Conservation (phyloP, 768 basidiomycete species). For the Amanita thiersii region DNA sequence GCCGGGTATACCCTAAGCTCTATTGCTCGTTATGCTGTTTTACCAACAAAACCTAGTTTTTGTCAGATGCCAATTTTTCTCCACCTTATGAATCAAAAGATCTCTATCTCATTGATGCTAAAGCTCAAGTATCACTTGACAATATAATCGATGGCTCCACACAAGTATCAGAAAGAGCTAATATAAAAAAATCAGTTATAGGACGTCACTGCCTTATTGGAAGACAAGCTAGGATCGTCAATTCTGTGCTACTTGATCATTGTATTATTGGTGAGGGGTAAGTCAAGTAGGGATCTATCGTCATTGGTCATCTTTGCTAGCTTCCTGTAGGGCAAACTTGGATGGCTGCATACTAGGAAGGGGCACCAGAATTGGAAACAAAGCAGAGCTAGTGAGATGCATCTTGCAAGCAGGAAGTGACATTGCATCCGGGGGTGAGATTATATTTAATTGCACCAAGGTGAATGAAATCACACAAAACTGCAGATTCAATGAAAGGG, state of each 20-base stretch:
- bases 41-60: conserved; percentile 33
- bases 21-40: background rate
- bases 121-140: conserved; percentile 78
- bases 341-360: conserved; percentile 72
- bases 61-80: conserved; percentile 41
- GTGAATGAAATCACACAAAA: conserved; percentile 1
- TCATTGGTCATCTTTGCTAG: conserved; percentile 4
- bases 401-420: conserved; percentile 78
- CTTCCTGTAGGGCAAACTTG: conserved; percentile 51
- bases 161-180: conserved; percentile 70
- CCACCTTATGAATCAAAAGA: conserved; percentile 55
- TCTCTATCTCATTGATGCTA: conserved; percentile 65
- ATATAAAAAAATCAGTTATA: conserved; percentile 72
- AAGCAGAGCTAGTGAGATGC: conserved; percentile 59
- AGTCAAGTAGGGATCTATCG: conserved; percentile 14
- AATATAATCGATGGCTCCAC: conserved; percentile 79
- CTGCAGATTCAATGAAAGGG: conserved; percentile 41
- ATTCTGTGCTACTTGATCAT: conserved; percentile 83
- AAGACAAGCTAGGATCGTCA: conserved; percentile 73
- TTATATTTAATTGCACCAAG: background rate
- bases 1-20: conserved; percentile 44
- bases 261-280: conserved; percentile 86
- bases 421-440: conserved; percentile 51
- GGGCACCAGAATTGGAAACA: conserved; percentile 63
- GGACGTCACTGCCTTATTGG: conserved; percentile 83